These are phyloP conservation scores for Tetrapyrgos nigripes DNA, from an alignment of 1,284 basidiomycete species.

Conservation along the genomic window DNA sequence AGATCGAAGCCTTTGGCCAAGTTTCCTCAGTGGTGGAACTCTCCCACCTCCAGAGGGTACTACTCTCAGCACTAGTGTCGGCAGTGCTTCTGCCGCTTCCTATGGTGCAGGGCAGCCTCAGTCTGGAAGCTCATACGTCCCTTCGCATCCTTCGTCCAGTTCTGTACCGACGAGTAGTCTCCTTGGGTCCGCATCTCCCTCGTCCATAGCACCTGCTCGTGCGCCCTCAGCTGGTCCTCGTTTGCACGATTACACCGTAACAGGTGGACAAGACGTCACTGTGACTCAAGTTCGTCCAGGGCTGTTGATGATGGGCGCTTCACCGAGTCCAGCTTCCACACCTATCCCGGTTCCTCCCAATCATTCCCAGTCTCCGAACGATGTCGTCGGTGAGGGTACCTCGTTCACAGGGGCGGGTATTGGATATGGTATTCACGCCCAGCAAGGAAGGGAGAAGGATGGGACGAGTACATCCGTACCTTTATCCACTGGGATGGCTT, in stretches of 20 bases:
- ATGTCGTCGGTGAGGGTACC: constrained; percentile 1
- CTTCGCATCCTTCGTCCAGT: constrained; percentile 34
- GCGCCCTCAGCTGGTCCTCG: constrained; percentile 57
- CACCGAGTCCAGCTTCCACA: constrained; percentile 12
- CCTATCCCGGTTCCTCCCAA: constrained; percentile 12
- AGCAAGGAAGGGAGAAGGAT: not conserved
- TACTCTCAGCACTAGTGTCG: constrained; percentile 24
- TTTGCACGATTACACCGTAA: constrained; percentile 67
- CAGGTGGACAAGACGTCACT: constrained; percentile 36
- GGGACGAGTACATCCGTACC: not conserved
- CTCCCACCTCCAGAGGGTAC: constrained; percentile 27
- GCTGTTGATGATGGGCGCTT: constrained; percentile 39
- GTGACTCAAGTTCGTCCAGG: constrained; percentile 66
- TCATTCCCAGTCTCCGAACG: constrained; percentile 6
- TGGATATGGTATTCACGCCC: not conserved
- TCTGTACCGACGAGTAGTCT: constrained; percentile 45
- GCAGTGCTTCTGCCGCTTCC: not conserved
- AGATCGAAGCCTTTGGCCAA: constrained; percentile 89
- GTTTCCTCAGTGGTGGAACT: constrained; percentile 73
- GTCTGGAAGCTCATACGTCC: not conserved
- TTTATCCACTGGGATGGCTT: not conserved
- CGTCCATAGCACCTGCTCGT: constrained; percentile 23
- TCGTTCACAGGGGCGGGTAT: constrained; percentile 2
- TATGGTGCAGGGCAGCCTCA: not conserved
- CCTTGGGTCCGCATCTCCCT: constrained; percentile 22